These are phyloP conservation scores for Ogataea hybrid DNA, from an alignment of 1,139 yeast genomes.

Conservation along the genomic window DNA sequence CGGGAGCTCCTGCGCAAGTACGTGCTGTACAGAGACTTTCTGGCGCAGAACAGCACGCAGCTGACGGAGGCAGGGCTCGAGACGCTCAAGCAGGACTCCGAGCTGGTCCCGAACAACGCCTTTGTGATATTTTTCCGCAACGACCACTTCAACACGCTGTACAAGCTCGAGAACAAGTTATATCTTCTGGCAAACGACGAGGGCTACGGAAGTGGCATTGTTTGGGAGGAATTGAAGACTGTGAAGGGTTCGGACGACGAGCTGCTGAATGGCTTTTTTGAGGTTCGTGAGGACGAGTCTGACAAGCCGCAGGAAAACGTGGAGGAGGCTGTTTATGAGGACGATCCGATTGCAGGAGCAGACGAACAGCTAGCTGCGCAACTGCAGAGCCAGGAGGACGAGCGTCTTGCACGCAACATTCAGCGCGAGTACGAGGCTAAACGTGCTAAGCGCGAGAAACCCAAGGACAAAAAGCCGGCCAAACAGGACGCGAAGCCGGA, in stretches of 20 bases:
- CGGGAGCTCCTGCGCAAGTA: constrained; percentile 7
- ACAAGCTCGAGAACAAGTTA: constrained; percentile 49
- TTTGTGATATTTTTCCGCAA: constrained; percentile 75
- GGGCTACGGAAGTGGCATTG: constrained; percentile 55
- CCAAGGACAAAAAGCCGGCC: constrained; percentile 14
- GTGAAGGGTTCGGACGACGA: constrained; percentile 64
- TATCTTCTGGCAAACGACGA: constrained; percentile 70
- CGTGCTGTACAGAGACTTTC: constrained; percentile 36
- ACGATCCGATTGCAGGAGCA: constrained; percentile 6
- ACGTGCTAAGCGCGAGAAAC: not conserved
- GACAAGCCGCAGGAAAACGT: not conserved
- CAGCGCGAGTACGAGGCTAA: constrained; percentile 33
- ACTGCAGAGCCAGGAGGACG: constrained; percentile 66
- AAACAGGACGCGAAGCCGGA: not conserved
- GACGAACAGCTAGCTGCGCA: constrained; percentile 49
- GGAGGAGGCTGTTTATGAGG: constrained; percentile 6
- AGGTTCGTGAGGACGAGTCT: constrained; percentile 31
- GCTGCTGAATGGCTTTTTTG: constrained; percentile 62
- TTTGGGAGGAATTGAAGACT: constrained; percentile 76
- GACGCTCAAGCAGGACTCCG: constrained; percentile 30
- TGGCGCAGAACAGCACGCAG: constrained; percentile 60
- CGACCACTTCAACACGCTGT: constrained; percentile 77
- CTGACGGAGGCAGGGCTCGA: constrained; percentile 63
- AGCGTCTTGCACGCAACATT: constrained; percentile 46
- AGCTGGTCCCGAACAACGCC: constrained; percentile 43